Conservation (phyloP, 352 stramenopile genomes). For the Pythium sp. region DNA sequence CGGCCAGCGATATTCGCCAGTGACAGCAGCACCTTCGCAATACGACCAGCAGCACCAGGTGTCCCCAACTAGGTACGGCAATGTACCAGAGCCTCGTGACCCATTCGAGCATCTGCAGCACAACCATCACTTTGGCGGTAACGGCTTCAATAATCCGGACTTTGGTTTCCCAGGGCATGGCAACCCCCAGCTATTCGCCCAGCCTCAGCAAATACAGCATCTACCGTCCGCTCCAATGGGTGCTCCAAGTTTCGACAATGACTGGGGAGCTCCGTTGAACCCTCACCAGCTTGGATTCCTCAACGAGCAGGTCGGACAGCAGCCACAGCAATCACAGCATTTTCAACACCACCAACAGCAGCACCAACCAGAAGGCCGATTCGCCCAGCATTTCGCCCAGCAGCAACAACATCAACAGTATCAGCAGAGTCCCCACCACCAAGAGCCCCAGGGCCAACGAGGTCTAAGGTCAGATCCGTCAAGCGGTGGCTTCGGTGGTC, state of each 20-base stretch:
- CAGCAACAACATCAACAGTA: conserved; percentile 19
- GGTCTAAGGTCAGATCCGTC: background rate
- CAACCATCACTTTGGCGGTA: background rate
- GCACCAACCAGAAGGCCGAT: conserved; percentile 11
- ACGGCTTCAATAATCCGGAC: background rate
- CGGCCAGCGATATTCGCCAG: conserved; percentile 25
- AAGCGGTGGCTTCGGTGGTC: conserved; percentile 1
- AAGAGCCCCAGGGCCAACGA: background rate
- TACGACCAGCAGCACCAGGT: conserved; percentile 15
- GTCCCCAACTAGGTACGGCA: background rate
- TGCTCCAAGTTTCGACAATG: background rate
- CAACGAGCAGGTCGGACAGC: conserved; percentile 8
- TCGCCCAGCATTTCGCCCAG: conserved; percentile 3
- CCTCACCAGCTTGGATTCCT: conserved; percentile 1
- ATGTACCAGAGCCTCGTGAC: background rate
- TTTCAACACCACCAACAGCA: conserved; percentile 19
- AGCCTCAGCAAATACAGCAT: conserved; percentile 1
- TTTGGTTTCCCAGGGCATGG: conserved; percentile 1
- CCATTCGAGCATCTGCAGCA: background rate
- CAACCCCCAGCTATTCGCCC: conserved; percentile 4
- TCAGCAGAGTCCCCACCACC: background rate
- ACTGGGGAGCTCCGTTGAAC: conserved; percentile 15
- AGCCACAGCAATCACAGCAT: conserved; percentile 13
- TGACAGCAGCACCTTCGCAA: conserved; percentile 7
- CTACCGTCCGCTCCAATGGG: background rate